Percentiles rank a stretch among this genome's conserved stretches.
phyloP scores from a whole-genome alignment of 257 asterid species.

The Cruciata laevipes region DNA sequence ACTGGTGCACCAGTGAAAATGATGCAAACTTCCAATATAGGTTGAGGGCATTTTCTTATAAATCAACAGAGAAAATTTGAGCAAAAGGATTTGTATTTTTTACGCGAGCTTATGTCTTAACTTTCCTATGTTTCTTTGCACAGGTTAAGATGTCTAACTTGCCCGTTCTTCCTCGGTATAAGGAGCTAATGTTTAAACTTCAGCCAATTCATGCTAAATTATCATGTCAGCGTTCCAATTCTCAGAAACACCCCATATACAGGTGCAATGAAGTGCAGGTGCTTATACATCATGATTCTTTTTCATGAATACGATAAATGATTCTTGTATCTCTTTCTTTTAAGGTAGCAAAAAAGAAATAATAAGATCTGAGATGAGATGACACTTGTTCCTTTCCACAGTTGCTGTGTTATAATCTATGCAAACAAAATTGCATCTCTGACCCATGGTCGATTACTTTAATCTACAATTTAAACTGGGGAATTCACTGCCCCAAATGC shows the following conservation, averaged over 20 bases:
- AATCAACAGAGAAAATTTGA: not conserved
- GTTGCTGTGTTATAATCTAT: not conserved
- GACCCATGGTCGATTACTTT: too few species aligned
- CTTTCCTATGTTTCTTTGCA: slow-evolving; percentile 5
- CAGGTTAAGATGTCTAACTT: slow-evolving; percentile 63
- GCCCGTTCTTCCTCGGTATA: slow-evolving; percentile 64
- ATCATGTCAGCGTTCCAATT: slow-evolving; percentile 37
- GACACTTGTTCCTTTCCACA: not conserved
- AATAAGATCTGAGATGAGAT: too few species aligned
- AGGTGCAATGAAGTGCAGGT: slow-evolving; percentile 87
- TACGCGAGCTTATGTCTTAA: not conserved
- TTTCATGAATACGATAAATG: not conserved
- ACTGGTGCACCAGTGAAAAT: not conserved
- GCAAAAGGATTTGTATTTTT: not conserved
- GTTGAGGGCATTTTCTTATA: not conserved
- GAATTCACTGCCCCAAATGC: not conserved
- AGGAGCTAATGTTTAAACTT: slow-evolving; percentile 61
- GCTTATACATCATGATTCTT: slow-evolving; percentile 2
- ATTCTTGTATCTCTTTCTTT: too few species aligned
- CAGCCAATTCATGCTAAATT: slow-evolving; percentile 56
- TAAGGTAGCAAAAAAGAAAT: not conserved
- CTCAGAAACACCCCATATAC: slow-evolving; percentile 63
- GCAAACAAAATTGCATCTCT: not conserved
- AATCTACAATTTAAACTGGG: not conserved
- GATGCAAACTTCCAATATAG: not conserved